Evolutionary conservation across 306 rosid genomes (phyloP).

Genomic region (Hylodesmum podocarpum): DNA sequence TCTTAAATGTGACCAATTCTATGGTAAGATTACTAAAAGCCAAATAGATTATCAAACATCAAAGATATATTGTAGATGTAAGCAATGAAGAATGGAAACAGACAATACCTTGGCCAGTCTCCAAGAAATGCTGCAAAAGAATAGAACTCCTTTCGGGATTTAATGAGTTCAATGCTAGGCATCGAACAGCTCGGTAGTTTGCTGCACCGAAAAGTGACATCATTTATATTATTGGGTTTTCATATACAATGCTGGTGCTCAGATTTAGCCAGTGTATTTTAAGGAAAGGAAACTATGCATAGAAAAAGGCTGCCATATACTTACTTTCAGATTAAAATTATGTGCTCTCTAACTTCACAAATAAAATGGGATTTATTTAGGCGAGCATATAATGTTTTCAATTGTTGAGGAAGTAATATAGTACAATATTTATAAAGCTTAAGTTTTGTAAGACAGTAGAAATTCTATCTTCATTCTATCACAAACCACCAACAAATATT

Average conservation of each 20-base stretch:
- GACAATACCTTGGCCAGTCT: constrained; percentile 71
- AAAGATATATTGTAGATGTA: neutral
- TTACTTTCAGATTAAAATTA: constrained; percentile 5
- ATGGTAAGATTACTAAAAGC: neutral
- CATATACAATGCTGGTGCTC: neutral
- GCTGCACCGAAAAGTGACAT: constrained; percentile 50
- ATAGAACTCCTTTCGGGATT: constrained; percentile 83
- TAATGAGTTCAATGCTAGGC: constrained; percentile 76
- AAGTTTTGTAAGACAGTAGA: neutral
- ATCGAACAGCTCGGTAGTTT: constrained; percentile 83
- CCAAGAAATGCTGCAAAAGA: constrained; percentile 66
- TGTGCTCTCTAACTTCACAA: neutral
- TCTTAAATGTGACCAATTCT: neutral
- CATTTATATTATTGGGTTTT: neutral
- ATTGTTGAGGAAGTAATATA: neutral
- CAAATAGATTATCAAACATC: neutral
- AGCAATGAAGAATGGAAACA: constrained; percentile 19
- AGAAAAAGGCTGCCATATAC: neutral
- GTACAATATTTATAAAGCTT: constrained; percentile 1
- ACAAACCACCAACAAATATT: neutral
- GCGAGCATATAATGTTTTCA: constrained; percentile 9
- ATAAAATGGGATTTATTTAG: neutral
- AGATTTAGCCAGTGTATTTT: neutral
- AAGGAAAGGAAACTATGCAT: neutral
- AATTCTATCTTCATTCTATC: neutral